A percentile compares a stretch with the other conserved stretches of the same genome.
Evolutionary conservation across 305 asterid species (phyloP).

Genomic region (Solanum aculeatissimum): DNA sequence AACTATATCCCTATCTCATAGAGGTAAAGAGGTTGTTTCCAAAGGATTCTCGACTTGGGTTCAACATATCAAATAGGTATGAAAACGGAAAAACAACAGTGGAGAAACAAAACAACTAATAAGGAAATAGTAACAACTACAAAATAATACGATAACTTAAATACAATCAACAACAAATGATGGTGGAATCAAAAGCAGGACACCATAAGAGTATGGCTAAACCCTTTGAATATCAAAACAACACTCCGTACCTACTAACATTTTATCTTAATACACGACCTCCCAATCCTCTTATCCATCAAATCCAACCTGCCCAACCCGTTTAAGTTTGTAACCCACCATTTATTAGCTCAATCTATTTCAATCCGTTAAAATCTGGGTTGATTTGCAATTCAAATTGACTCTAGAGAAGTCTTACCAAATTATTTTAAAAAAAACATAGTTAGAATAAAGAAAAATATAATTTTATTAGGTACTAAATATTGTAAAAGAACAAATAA

Average conservation of each 20-base stretch:
- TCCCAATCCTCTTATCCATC: too few relatives aligned
- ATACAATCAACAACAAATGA: background rate
- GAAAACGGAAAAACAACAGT: background rate
- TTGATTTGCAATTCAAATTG: too few relatives aligned
- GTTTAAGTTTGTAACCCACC: too few relatives aligned
- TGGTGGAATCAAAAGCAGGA: background rate
- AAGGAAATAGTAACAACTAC: background rate
- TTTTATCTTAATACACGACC: background rate
- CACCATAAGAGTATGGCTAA: background rate
- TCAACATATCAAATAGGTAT: background rate
- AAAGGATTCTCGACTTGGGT: background rate
- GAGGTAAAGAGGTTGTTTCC: background rate
- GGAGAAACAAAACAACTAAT: background rate
- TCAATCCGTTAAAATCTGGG: too few relatives aligned
- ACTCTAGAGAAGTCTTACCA: too few relatives aligned
- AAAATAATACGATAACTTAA: background rate
- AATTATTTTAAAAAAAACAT: too few relatives aligned
- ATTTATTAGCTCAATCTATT: too few relatives aligned
- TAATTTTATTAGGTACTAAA: too few relatives aligned
- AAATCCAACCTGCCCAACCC: too few relatives aligned
- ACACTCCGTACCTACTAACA: background rate
- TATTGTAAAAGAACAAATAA: too few relatives aligned
- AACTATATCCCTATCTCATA: background rate
- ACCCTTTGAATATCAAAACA: background rate
- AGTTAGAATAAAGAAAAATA: too few relatives aligned